phyloP scores from a whole-genome alignment of 2,329 filamentous ascomycete genomes.

The Biscogniauxia mediterranea region DNA sequence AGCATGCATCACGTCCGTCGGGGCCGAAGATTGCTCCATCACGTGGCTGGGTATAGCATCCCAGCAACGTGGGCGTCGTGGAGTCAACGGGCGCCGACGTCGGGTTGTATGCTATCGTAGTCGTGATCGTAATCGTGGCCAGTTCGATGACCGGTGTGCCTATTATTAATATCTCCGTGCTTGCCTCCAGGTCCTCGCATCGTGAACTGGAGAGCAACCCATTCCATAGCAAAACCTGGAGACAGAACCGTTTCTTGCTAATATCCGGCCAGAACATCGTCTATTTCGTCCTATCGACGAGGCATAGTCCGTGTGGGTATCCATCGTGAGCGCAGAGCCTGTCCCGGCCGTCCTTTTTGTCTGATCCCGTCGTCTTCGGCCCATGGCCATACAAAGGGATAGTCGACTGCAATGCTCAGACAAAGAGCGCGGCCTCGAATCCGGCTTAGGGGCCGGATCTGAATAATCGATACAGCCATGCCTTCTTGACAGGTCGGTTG shows the following conservation, averaged over 20 bases:
- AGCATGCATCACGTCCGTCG: slow-evolving; percentile 14
- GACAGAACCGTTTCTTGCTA: slow-evolving; percentile 18
- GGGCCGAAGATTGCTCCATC: slow-evolving; percentile 22
- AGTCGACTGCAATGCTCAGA: slow-evolving; percentile 15
- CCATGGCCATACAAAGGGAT: slow-evolving; percentile 25
- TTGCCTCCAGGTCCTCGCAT: slow-evolving; percentile 13
- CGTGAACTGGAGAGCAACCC: slow-evolving; percentile 18
- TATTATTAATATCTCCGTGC: slow-evolving; percentile 17
- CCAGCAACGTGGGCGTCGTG: slow-evolving; percentile 22
- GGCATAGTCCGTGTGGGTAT: slow-evolving; percentile 11
- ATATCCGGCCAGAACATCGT: slow-evolving; percentile 16
- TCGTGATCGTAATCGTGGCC: slow-evolving; percentile 28
- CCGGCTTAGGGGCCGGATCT: slow-evolving; percentile 25
- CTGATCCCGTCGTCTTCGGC: slow-evolving; percentile 14
- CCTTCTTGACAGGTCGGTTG: slow-evolving; percentile 8
- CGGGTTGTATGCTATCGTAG: slow-evolving; percentile 29
- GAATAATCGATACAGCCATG: slow-evolving; percentile 22
- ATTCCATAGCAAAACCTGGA: slow-evolving; percentile 20
- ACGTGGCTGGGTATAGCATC: slow-evolving; percentile 24
- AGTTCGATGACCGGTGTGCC: slow-evolving; percentile 10
- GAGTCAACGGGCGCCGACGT: slow-evolving; percentile 20
- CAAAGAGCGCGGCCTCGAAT: slow-evolving; percentile 25
- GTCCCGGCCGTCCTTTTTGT: slow-evolving; percentile 18
- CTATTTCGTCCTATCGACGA: slow-evolving; percentile 17
- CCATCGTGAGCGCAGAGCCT: slow-evolving; percentile 13